Conservation (phyloP, 495 filamentous ascomycete species). For the Podospora comata region DNA sequence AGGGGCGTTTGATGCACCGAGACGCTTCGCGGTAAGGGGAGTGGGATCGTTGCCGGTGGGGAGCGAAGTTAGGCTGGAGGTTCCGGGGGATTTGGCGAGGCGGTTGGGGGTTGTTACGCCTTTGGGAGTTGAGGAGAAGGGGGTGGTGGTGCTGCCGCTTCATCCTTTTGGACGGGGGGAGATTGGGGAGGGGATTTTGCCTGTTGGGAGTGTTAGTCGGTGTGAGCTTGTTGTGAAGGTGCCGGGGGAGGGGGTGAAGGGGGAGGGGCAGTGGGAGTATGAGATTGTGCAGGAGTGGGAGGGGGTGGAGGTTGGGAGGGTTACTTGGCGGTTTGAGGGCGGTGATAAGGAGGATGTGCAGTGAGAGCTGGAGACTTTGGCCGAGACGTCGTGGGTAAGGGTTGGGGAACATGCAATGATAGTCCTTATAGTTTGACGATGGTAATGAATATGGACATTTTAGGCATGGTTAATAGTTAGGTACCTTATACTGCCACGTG, state of each 20-base stretch:
- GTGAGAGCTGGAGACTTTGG: background rate
- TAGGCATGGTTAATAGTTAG: too few relatives aligned
- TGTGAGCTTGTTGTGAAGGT: constrained; percentile 8
- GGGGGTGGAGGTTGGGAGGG: constrained; percentile 12
- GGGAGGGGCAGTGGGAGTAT: background rate
- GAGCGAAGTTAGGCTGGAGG: constrained; percentile 1
- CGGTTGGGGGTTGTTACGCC: background rate
- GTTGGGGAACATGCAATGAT: too few relatives aligned
- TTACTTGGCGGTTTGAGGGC: constrained; percentile 10
- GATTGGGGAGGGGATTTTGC: constrained; percentile 4
- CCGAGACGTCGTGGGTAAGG: too few relatives aligned
- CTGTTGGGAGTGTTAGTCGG: background rate
- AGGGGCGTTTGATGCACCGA: background rate
- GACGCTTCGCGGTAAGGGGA: background rate
- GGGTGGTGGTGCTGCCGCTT: background rate
- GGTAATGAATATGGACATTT: too few relatives aligned
- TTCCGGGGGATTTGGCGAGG: constrained; percentile 10
- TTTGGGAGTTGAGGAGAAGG: background rate
- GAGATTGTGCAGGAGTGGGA: constrained; percentile 16
- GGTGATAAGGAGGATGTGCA: background rate
- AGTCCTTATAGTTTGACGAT: too few relatives aligned
- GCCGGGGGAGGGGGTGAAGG: background rate
- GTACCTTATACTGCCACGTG: too few relatives aligned
- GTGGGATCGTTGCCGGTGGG: constrained; percentile 7
- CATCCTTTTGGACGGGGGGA: background rate